Base-by-base conservation (phyloP, 2,329 filamentous ascomycete genomes). In the Boeremia exigua region DNA sequence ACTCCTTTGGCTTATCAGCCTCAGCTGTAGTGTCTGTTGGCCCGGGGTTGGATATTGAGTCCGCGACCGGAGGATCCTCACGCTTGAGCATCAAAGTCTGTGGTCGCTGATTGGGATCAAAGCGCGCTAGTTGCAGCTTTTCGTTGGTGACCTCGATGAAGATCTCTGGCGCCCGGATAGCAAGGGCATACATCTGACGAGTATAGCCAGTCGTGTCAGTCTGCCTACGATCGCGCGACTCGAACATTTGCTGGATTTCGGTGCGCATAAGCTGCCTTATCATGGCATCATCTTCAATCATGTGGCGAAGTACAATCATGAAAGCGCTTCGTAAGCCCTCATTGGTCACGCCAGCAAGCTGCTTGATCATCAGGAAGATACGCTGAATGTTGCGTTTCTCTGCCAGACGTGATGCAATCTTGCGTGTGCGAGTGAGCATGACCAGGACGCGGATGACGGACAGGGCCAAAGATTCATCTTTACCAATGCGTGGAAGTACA, bases 331-430 rank as follows among this genome's bases (percentile, higher is more conserved):
- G 85, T 9, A 99, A 83, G 50, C 88, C 88, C 50, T 90, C 85
- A 28, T 92, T 90, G 6, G 90, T 89, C 28, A 87, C 84, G 25
- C 90, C 90, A 17, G 91, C 88, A 56, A 98, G 85, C 73, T 98
- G 94, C 74, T 96, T 96, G 54, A 94, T 87, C 91, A 98, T 96
- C 47, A 97, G 85, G 75, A 99, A 98, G 19, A 99, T 81, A 27
- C 92, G 86, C 70, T 95, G 91, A 44, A 99, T 82, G 66, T 96
- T 96, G 71, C 88, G 90, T 79, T 92, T 96, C 72, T 96, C 90
- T 5, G 91, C 91, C 42, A 98, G 83, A 39, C 84, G 81, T 61
- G 86, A 84, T 2, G 95, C 93, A 58, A 96, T 82, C 12, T 85
- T 81, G 46, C 92, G 88, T 56, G 86, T 85, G 19, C 96, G 86